Conservation (phyloP, 257 asterid genomes). For the Solanum chilense region DNA sequence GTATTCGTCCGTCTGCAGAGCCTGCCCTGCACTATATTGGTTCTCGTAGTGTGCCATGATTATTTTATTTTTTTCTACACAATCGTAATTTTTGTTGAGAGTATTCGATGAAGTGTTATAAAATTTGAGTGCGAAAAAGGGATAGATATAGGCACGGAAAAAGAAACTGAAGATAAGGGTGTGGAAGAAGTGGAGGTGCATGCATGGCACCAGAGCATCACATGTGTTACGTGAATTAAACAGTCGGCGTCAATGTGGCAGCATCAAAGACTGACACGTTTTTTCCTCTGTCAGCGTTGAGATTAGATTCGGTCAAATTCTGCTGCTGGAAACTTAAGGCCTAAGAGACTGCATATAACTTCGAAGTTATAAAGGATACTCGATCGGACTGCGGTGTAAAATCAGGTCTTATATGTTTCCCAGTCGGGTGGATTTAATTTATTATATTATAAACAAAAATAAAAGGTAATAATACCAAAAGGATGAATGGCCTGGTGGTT, state of each 20-base stretch:
- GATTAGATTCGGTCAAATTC: background rate
- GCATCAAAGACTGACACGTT: background rate
- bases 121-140: background rate
- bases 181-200: background rate
- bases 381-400: background rate
- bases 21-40: slow-evolving; percentile 3
- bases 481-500: background rate
- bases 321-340: background rate
- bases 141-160: background rate
- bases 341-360: background rate
- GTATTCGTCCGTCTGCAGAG: slow-evolving; percentile 44
- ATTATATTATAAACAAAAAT: background rate
- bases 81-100: background rate
- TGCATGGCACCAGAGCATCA: background rate
- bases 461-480: background rate
- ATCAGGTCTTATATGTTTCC: background rate
- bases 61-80: background rate
- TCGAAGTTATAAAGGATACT: background rate
- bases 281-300: background rate
- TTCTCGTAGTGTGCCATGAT: background rate
- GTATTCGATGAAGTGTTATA: no score
- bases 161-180: background rate
- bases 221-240: background rate
- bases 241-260: background rate
- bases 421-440: background rate